These are phyloP conservation scores for Abortiporus biennis DNA, from an alignment of 1,284 basidiomycete species.

Conservation along the genomic window DNA sequence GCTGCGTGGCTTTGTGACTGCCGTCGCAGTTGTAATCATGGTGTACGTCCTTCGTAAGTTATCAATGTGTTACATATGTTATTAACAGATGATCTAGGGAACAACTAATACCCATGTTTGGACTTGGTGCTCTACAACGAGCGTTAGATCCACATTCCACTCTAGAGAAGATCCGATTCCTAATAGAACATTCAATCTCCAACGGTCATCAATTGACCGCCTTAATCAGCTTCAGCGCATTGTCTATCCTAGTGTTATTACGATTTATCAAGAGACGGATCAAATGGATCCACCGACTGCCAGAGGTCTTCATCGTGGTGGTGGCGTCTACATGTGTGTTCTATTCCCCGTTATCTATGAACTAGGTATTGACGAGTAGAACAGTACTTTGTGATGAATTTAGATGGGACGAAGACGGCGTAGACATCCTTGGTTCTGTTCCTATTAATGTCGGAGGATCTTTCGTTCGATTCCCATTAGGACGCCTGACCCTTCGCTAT, in stretches of 20 bases:
- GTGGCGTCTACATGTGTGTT: constrained; percentile 71
- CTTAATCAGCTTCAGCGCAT: constrained; percentile 63
- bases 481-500: constrained; percentile 51
- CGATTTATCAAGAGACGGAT: constrained; percentile 48
- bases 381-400: constrained; percentile 69
- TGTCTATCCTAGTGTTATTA: constrained; percentile 60
- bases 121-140: constrained; percentile 56
- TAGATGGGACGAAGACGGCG: constrained; percentile 72
- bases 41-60: constrained; percentile 39
- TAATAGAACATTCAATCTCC: constrained; percentile 56
- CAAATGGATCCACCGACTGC: constrained; percentile 70
- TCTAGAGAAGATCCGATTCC: constrained; percentile 72
- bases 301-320: constrained; percentile 80
- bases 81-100: constrained; percentile 41
- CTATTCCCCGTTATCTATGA: not conserved
- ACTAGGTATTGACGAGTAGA: not conserved
- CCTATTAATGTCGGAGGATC: constrained; percentile 53
- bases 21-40: constrained; percentile 70
- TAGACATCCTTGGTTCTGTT: constrained; percentile 78
- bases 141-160: constrained; percentile 55
- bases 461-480: constrained; percentile 66
- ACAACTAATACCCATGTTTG: constrained; percentile 80
- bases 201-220: constrained; percentile 64
- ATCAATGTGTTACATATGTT: constrained; percentile 6
- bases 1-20: constrained; percentile 83